Evolutionary conservation across 2,329 filamentous ascomycete genomes (phyloP), one percentile per base, ranked within the genome.

Genomic region (Fusarium devonianum): DNA sequence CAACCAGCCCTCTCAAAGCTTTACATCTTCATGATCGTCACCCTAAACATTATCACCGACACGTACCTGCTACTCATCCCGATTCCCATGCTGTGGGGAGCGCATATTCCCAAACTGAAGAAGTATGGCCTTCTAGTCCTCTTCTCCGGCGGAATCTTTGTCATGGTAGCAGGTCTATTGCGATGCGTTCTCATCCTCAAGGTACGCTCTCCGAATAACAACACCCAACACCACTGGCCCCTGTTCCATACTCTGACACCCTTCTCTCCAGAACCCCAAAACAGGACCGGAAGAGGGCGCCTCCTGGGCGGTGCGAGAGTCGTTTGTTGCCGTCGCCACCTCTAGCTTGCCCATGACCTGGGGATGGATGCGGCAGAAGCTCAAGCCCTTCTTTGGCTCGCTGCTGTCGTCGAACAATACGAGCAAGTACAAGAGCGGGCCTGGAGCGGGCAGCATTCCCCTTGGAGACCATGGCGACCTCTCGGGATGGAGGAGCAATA

Each of bases 71-170:
- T 77, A 22, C 65, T 68, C 51, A 73, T 78, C 22, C 71, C 73
- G 0, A 63, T 74, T 12, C 69, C 81, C 51, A 78, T 85, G 72
- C 69, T 86, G 2, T 82, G 78, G 74, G 72, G 71, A 48, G 76
- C 81, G 0, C 75, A 73, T 4, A 70, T 86, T 5, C 71, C 68
- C 7, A 71, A 73, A 14, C 66, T 70, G 5, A 80, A 79, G 58
- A 86, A 85, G 60, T 56, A 78, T 2, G 75, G 78, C 3, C 70
- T 85, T 0, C 70, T 81, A 2, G 50, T 82, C 4, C 71, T 86
- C 12, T 85, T 75, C 32, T 68, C 72, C 1, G 71, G 69, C 0
- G 73, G 73, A 1, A 65, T 76, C 12, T 73, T 76, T 18, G 72
- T 76, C 22, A 65, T 75, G 26, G 60, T 67, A 6, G 70, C 70